phyloP scores from a whole-genome alignment of 2,329 filamentous ascomycete genomes.

The Monilinia fructicola region DNA sequence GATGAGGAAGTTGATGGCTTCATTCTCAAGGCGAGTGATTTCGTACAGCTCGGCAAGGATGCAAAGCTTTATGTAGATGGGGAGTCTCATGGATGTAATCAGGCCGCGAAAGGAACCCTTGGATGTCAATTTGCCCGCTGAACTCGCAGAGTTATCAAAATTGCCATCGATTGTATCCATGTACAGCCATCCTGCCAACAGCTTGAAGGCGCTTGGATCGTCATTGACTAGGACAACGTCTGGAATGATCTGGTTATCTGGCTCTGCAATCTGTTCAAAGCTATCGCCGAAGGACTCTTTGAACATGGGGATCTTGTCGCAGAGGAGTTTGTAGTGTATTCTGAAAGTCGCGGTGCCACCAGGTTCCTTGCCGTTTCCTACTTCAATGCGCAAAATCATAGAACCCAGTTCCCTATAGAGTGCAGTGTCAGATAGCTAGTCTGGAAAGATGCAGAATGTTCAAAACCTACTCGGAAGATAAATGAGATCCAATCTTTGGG shows the following conservation, averaged over 20 bases:
- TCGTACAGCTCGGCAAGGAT: slow-evolving; percentile 1
- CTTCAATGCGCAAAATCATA: neutral
- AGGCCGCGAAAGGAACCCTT: neutral
- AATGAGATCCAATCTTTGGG: neutral
- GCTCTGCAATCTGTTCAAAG: neutral
- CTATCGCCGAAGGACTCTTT: neutral
- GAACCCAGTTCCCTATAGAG: neutral
- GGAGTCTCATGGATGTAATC: neutral
- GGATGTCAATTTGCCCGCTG: neutral
- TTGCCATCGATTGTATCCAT: neutral
- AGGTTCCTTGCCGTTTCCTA: neutral
- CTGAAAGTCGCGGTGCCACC: neutral
- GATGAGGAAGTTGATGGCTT: neutral
- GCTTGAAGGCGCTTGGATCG: neutral
- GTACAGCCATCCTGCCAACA: slow-evolving; percentile 1
- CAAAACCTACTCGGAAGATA: neutral
- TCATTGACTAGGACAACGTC: neutral
- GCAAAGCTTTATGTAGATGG: neutral
- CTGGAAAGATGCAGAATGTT: neutral
- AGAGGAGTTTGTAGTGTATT: neutral
- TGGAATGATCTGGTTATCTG: neutral
- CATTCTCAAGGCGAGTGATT: neutral
- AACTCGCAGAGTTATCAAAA: neutral
- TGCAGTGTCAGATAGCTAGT: neutral
- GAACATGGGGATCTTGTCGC: neutral